Percentiles rank a stretch among this genome's conserved stretches.
Conservation (phyloP, 192 early-diverging fungal species). For the Mortierella claussenii region DNA sequence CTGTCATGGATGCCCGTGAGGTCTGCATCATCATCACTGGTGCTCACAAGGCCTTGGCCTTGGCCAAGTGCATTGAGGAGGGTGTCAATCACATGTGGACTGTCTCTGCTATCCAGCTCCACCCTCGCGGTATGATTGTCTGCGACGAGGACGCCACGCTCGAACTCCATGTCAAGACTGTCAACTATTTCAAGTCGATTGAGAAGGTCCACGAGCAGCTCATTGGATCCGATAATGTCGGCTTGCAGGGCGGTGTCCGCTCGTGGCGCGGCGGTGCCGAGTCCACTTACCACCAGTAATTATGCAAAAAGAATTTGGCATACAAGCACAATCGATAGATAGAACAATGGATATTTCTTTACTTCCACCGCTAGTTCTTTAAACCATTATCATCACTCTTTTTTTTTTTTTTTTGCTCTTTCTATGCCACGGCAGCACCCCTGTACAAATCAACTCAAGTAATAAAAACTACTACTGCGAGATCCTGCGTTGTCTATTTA, state of each 20-base stretch:
- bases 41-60: constrained; percentile 83
- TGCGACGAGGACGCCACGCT: constrained; percentile 91
- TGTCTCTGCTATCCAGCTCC: constrained; percentile 85
- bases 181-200: constrained; percentile 89
- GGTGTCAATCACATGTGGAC: constrained; percentile 93
- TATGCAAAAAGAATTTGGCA: not conserved
- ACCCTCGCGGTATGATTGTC: constrained; percentile 82
- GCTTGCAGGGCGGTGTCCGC: constrained; percentile 70
- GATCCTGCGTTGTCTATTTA: constrained; percentile 3
- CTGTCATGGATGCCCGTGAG: constrained; percentile 89
- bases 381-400: too few relatives aligned
- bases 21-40: constrained; percentile 88
- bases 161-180: constrained; percentile 91
- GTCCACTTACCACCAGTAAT: constrained; percentile 53
- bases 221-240: constrained; percentile 78
- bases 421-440: not conserved
- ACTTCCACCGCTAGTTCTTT: not conserved
- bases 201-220: constrained; percentile 83
- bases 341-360: not conserved
- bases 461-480: constrained; percentile 12
- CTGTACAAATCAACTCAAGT: not conserved
- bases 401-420: constrained; percentile 1
- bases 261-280: constrained; percentile 54
- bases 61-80: constrained; percentile 86
- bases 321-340: not conserved